Evolutionary conservation across 192 early-diverging fungal species (phyloP).

Genomic region (Coemansia sp.): DNA sequence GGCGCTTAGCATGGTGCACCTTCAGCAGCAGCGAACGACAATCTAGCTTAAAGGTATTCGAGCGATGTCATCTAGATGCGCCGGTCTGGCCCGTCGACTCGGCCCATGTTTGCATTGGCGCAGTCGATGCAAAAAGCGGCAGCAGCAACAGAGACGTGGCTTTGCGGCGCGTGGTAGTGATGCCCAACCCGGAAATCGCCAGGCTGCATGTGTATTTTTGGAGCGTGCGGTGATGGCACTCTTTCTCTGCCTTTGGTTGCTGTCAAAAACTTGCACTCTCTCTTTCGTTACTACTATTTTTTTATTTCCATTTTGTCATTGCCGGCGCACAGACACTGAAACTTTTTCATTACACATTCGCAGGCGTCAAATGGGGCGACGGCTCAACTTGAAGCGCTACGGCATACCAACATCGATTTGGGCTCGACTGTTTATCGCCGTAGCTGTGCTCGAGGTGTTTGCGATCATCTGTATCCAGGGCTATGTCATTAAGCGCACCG

Average conservation of each 20-base stretch:
- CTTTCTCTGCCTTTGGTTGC: neutral
- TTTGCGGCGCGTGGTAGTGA: neutral
- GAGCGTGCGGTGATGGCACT: neutral
- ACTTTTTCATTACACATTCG: neutral
- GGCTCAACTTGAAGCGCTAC: conserved; percentile 39
- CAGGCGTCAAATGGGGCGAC: conserved; percentile 13
- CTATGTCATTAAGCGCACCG: conserved; percentile 55
- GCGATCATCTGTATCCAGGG: conserved; percentile 54
- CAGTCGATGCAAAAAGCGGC: neutral
- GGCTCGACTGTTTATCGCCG: conserved; percentile 50
- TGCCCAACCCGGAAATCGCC: neutral
- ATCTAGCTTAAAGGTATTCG: neutral
- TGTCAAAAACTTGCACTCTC: no score
- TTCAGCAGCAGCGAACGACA: neutral
- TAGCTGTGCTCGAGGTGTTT: conserved; percentile 52
- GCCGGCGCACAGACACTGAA: neutral
- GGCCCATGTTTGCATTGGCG: neutral
- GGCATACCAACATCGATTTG: conserved; percentile 55
- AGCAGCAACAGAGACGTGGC: neutral
- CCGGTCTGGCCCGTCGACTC: neutral
- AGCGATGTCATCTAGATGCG: neutral
- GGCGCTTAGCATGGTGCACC: neutral
- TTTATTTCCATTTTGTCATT: neutral
- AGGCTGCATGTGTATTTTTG: neutral
- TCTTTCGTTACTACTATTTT: neutral